Base-by-base conservation (phyloP, 176 grass and related monocot genomes). In the Carex pumila region DNA sequence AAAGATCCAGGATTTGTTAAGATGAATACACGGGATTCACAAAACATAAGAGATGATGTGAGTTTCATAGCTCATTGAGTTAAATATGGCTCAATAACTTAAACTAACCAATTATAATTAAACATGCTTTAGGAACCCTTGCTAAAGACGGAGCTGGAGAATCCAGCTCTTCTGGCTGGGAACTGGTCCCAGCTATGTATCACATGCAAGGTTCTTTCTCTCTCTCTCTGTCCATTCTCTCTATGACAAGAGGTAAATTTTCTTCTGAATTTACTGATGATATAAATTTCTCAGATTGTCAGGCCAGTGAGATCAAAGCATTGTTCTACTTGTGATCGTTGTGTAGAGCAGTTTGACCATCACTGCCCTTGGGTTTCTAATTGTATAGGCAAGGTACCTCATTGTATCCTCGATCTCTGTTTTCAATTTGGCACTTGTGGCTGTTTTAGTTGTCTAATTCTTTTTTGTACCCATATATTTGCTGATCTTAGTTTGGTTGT, bases 361-460 rank as follows among this genome's bases (percentile, higher is more conserved):
- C 96, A 99, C 81, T 99, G 96, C 76, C 96, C 96, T 50, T 99
- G 96, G 96, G 87, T 99, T 86, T 99, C 96, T 84, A 99, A 99
- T 95, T 99, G 96, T 84, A 90, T 99, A 45, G 96, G 96, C 87
- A 99, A 99, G 93, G 96, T 95, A 85, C 67, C 52, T 84, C 6
- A 11, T 36, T 83, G 4, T 6, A 13, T 13, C 43, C 61, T 79
- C n/a, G 13, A n/a, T 81, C 61, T 18, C 39, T 49, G 73, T 57
- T 78, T 78, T 73, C 52, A 78, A 78, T 56, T 57, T 17, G 25
- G 32, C 52, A 55, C 50, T 32, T 77, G 39, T 50, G 15, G 19
- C 19, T 53, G 11, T 74, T 72, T 25, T 6, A 64, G 21, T 45
- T 47, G 21, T 81, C 10, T 47, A 0, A 83, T 83, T 13, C 47